Conservation (phyloP, 108 stramenopile genomes). For the Nitzschia inconspicua region DNA sequence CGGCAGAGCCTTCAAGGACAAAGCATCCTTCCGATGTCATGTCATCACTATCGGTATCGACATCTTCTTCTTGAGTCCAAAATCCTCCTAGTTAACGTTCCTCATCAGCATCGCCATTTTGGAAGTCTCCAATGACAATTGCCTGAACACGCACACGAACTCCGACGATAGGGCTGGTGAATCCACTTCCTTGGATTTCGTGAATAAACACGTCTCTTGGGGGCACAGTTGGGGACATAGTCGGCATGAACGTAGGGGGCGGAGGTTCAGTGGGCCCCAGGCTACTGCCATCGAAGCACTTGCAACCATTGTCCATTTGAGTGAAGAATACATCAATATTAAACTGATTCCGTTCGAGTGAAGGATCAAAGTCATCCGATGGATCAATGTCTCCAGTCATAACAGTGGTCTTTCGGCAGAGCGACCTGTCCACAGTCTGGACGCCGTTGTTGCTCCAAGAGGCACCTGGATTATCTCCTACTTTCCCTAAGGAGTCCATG, state of each 20-base stretch:
- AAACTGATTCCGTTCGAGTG: not conserved
- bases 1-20: constrained; percentile 18
- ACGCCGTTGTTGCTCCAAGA: not conserved
- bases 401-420: too few species aligned
- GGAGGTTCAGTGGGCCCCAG: not conserved
- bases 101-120: too few species aligned
- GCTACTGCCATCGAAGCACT: not conserved
- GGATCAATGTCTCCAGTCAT: not conserved
- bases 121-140: constrained; percentile 29
- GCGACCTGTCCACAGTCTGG: too few species aligned
- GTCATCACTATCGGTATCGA: too few species aligned
- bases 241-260: not conserved
- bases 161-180: constrained; percentile 1
- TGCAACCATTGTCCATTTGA: too few species aligned
- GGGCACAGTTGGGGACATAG: not conserved
- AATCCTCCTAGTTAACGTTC: too few species aligned
- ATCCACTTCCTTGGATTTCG: constrained; percentile 9
- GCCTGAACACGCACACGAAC: not conserved
- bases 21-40: constrained; percentile 41
- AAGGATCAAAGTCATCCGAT: not conserved
- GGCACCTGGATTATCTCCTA: constrained; percentile 18
- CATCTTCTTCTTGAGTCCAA: constrained; percentile 43
- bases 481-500: constrained; percentile 26
- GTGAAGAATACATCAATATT: not conserved
- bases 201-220: constrained; percentile 10